Evolutionary conservation across 2,329 filamentous ascomycete species (phyloP), one percentile per base, ranked within the genome.

Genomic region (Diaporthe humulicola): DNA sequence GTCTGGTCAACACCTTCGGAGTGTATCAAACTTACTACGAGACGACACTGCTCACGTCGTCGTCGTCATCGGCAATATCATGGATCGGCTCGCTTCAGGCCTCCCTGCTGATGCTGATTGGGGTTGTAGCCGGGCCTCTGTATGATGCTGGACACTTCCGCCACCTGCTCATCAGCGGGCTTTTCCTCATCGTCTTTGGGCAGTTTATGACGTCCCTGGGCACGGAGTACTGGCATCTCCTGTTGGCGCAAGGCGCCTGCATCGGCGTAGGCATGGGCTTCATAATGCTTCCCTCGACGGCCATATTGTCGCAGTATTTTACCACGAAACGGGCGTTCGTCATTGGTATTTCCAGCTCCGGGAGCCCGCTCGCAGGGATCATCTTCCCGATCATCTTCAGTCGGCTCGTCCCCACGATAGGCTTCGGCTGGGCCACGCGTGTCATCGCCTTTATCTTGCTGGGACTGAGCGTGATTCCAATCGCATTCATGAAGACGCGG

Each of bases 401-500:
- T 60, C 75, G 74, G 30, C 76, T 82, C 33, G 73, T 79, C 70
- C 74, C 73, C 4, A 40, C 76, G n/a, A 78, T 85, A 67, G 81
- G 84, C 69, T 84, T 87, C 67, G 80, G 80, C 17, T 83, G 82
- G 76, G 82, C 89, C 4, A 85, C 88, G 77, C 82, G 83, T n/a
- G 79, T 79, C 25, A 84, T 92, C 71, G 90, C 90, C 40, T 92
- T 92, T 80, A 78, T 82, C 22, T 80, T 88, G 22, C 82, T 87
- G 19, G 85, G 69, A 1, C 79, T 86, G 30, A 80, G 84, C 52
- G 72, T 80, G n/a, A 73, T 88, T 7, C 84, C 85, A 1, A 61
- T 85, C 8, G 76, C 78, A 5, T 82, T 85, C 57, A 86, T 88
- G 84, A 81, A 80, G 72, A 80, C 80, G 3, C 81, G 84, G 1